A percentile compares a stretch with the other conserved stretches of the same genome.
Evolutionary conservation across 2,329 filamentous ascomycete genomes (phyloP).

Genomic region (Colletotrichum higginsianum): DNA sequence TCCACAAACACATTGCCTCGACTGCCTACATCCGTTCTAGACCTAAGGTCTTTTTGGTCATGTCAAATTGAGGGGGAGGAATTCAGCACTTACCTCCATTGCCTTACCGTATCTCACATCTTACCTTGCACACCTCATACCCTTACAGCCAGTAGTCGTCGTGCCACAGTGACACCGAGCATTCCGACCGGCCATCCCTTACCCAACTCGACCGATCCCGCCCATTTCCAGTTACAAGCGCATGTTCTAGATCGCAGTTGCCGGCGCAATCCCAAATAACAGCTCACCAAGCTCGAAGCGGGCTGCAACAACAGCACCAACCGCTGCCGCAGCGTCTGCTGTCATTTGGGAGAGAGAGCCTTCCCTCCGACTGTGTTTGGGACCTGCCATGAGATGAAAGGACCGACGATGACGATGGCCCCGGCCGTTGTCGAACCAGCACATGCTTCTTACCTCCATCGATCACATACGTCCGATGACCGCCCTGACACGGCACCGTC

Average conservation of each 20-base stretch:
- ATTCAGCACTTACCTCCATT: constrained; percentile 21
- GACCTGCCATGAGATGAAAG: constrained; percentile 53
- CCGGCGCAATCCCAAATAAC: constrained; percentile 25
- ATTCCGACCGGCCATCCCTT: constrained; percentile 39
- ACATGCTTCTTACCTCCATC: constrained; percentile 48
- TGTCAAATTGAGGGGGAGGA: constrained; percentile 23
- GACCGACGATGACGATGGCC: constrained; percentile 56
- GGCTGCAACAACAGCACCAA: constrained; percentile 10
- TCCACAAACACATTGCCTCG: constrained; percentile 9
- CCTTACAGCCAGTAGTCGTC: constrained; percentile 25
- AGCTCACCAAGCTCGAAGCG: constrained; percentile 4
- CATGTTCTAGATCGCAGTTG: constrained; percentile 29
- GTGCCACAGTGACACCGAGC: constrained; percentile 41
- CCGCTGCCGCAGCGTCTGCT: constrained; percentile 29
- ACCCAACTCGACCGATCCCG: constrained; percentile 17
- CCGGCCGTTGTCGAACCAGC: constrained; percentile 51
- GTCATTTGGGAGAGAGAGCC: constrained; percentile 8
- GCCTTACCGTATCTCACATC: constrained; percentile 24
- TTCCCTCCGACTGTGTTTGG: constrained; percentile 8
- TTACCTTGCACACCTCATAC: constrained; percentile 9
- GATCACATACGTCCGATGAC: constrained; percentile 54
- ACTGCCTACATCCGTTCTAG: constrained; percentile 3
- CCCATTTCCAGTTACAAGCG: constrained; percentile 15
- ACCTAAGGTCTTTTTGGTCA: constrained; percentile 20
- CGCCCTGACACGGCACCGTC: constrained; percentile 43